phyloP scores from a whole-genome alignment of 371 early-diverging fungal species.

The Rhizopus stolonifer region DNA sequence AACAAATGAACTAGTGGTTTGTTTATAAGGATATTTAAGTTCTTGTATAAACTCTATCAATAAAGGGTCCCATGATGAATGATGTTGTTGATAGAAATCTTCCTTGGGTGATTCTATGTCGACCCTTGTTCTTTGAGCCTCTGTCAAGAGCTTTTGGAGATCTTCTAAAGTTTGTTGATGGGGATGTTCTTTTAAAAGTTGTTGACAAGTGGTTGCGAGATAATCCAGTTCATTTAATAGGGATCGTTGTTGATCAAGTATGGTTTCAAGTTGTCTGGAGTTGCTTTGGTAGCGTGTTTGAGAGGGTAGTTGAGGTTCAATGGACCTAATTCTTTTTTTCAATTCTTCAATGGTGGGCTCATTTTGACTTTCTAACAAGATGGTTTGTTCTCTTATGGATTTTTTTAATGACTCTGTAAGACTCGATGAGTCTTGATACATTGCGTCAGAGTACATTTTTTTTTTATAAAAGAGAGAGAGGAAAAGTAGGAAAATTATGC shows the following conservation, averaged over 20 bases:
- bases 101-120: no score
- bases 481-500: background rate
- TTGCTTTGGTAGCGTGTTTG: slow-evolving; percentile 30
- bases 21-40: background rate
- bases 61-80: background rate
- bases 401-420: slow-evolving; percentile 12
- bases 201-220: slow-evolving; percentile 26
- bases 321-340: slow-evolving; percentile 25
- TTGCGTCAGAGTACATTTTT: background rate
- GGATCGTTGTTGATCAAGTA: slow-evolving; percentile 28
- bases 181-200: slow-evolving; percentile 18
- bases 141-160: slow-evolving; percentile 15
- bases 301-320: slow-evolving; percentile 18
- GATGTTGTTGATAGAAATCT: no score
- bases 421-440: background rate
- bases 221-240: slow-evolving; percentile 41
- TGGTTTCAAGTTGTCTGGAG: slow-evolving; percentile 32
- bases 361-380: slow-evolving; percentile 9
- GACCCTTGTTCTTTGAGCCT: background rate
- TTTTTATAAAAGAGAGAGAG: background rate
- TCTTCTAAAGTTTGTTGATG: slow-evolving; percentile 23
- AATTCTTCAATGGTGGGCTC: slow-evolving; percentile 20
- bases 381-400: slow-evolving; percentile 24
- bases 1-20: slow-evolving; percentile 12
- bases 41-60: background rate